These are phyloP conservation scores for Claviceps lovelessii DNA, from an alignment of 2,329 filamentous ascomycete genomes.

Conservation along the genomic window DNA sequence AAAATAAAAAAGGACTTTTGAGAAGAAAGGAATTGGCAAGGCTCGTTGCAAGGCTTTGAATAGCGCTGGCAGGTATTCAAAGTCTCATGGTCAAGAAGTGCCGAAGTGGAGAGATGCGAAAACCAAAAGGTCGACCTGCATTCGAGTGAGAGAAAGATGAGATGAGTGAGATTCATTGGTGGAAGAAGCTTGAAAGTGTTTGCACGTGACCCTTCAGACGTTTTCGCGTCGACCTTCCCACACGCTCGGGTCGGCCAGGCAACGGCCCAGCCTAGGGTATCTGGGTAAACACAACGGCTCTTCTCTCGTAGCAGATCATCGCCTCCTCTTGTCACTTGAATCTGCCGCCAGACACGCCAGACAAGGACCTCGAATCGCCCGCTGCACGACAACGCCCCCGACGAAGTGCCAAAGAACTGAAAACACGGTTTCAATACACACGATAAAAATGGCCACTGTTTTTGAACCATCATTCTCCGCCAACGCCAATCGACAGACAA, in stretches of 20 bases:
- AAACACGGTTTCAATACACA: background rate
- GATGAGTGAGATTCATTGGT: too few relatives aligned
- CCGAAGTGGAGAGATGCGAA: background rate
- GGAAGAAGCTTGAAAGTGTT: background rate
- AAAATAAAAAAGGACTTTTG: background rate
- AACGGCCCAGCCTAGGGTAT: background rate
- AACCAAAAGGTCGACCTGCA: background rate
- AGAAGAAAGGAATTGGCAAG: background rate
- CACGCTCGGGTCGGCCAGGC: slow-evolving; percentile 1
- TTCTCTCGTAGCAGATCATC: background rate
- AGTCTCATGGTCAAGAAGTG: background rate
- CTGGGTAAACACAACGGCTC: slow-evolving; percentile 5
- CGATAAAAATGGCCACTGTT: slow-evolving; percentile 36
- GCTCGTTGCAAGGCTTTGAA: background rate
- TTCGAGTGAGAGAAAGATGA: background rate
- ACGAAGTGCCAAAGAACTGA: background rate
- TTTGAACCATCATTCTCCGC: slow-evolving; percentile 59
- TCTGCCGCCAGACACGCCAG: background rate
- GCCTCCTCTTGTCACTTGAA: background rate
- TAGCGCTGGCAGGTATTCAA: background rate
- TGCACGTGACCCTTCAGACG: slow-evolving; percentile 10
- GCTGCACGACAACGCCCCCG: background rate
- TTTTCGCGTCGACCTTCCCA: background rate
- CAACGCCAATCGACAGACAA: slow-evolving; percentile 43
- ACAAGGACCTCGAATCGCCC: background rate